phyloP scores from a whole-genome alignment of 1,284 basidiomycete species.

The Inonotus hispidus region DNA sequence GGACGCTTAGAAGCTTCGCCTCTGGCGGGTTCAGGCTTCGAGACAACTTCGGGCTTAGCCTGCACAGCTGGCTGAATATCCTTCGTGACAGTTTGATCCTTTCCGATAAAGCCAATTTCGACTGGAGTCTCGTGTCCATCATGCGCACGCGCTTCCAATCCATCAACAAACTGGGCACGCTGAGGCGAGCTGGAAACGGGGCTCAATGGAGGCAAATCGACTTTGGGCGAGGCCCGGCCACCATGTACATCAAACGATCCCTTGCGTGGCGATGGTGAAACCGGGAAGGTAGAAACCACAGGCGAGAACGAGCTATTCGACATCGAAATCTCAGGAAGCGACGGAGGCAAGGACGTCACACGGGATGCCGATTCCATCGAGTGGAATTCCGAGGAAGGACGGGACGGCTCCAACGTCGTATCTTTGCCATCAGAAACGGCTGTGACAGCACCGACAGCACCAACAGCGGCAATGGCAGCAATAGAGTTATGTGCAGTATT shows the following conservation, averaged over 20 bases:
- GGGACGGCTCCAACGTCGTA: constrained; percentile 24
- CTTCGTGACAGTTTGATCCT: not conserved
- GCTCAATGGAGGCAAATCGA: constrained; percentile 18
- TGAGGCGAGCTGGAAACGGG: constrained; percentile 17
- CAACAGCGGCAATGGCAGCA: constrained; percentile 9
- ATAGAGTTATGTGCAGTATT: not conserved
- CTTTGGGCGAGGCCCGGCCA: constrained; percentile 13
- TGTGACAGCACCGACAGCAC: not conserved
- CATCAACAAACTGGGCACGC: constrained; percentile 17
- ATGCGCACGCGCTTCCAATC: constrained; percentile 11
- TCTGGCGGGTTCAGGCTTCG: not conserved
- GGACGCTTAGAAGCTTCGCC: not conserved
- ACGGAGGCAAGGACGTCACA: constrained; percentile 45
- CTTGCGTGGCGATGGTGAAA: constrained; percentile 27
- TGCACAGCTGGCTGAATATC: not conserved
- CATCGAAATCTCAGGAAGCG: constrained; percentile 45
- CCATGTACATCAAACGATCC: constrained; percentile 25
- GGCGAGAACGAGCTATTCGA: constrained; percentile 33
- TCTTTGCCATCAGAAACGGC: constrained; percentile 1
- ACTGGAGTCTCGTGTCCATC: constrained; percentile 22
- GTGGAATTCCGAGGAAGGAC: constrained; percentile 32
- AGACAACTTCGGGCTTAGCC: not conserved
- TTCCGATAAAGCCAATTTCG: constrained; percentile 19
- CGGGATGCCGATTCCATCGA: constrained; percentile 35
- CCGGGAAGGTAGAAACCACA: constrained; percentile 30